These are phyloP conservation scores for Rhodotorula mucilaginosa DNA, from an alignment of 1,284 basidiomycete genomes.

Conservation along the genomic window DNA sequence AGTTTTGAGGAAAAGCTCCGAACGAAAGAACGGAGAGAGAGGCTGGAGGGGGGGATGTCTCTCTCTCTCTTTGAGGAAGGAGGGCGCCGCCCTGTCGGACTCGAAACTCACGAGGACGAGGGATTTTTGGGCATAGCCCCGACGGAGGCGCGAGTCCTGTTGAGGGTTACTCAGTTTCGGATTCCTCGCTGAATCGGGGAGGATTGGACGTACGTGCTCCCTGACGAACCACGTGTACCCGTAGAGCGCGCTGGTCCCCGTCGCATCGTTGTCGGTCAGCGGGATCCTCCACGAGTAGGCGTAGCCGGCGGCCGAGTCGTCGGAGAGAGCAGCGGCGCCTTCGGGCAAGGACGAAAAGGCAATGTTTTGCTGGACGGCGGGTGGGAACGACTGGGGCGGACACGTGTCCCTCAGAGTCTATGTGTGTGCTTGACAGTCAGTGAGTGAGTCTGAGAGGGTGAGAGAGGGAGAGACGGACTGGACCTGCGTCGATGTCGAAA, in stretches of 20 bases:
- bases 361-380: constrained; percentile 52
- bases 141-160: constrained; percentile 63
- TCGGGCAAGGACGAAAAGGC: constrained; percentile 90
- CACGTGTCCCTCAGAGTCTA: constrained; percentile 17
- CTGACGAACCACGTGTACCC: constrained; percentile 62
- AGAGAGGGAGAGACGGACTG: constrained; percentile 33
- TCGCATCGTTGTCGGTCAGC: constrained; percentile 19
- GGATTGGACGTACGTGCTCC: constrained; percentile 24
- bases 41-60: too few species aligned
- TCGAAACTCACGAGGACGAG: constrained; percentile 22
- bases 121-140: constrained; percentile 73
- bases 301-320: neutral
- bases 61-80: too few species aligned
- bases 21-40: too few species aligned
- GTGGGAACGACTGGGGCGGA: constrained; percentile 13
- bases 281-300: constrained; percentile 36
- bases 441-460: constrained; percentile 31
- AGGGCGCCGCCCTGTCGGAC: too few species aligned
- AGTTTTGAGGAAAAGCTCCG: too few species aligned
- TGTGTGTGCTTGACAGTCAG: neutral
- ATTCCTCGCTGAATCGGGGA: too few species aligned
- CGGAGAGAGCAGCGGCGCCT: constrained; percentile 34
- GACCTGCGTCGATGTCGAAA: constrained; percentile 68
- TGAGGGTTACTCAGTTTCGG: too few species aligned
- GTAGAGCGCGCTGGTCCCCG: constrained; percentile 62